These are phyloP conservation scores for Lactarius deliciosus DNA, from an alignment of 768 basidiomycete genomes.

Conservation along the genomic window DNA sequence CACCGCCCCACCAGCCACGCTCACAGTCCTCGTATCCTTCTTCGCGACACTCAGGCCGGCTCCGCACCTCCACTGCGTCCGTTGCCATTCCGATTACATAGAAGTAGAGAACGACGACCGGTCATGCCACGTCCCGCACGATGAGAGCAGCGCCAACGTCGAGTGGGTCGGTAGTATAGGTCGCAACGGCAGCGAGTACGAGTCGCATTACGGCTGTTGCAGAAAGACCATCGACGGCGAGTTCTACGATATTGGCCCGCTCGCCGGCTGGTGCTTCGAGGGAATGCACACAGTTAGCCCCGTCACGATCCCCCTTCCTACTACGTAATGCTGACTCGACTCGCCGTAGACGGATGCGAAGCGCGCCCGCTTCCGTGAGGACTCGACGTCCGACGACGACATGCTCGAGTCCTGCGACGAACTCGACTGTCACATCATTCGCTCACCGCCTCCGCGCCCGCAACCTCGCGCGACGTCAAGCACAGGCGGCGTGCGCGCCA, in stretches of 20 bases:
- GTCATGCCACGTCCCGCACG: too few relatives aligned
- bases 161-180: too few relatives aligned
- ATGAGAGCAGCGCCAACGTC: too few relatives aligned
- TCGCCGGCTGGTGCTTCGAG: slow-evolving; percentile 87
- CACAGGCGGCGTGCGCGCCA: slow-evolving; percentile 29
- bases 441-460: slow-evolving; percentile 27
- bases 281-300: slow-evolving; percentile 70
- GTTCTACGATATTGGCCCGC: too few relatives aligned
- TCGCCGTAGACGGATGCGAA: slow-evolving; percentile 59
- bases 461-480: slow-evolving; percentile 9
- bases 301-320: not conserved
- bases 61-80: slow-evolving; percentile 31
- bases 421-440: slow-evolving; percentile 52
- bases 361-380: slow-evolving; percentile 76
- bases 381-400: slow-evolving; percentile 66
- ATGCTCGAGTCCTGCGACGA: slow-evolving; percentile 61
- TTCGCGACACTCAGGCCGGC: slow-evolving; percentile 65
- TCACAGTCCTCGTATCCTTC: slow-evolving; percentile 54
- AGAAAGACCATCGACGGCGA: slow-evolving; percentile 67
- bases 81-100: too few relatives aligned
- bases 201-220: slow-evolving; percentile 64
- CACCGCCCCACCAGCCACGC: slow-evolving; percentile 39
- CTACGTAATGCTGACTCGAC: slow-evolving; percentile 4
- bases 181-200: too few relatives aligned
- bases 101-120: too few relatives aligned